A percentile compares a stretch with the other conserved stretches of the same genome.
These are phyloP conservation scores for Casuarina equisetifolia DNA, from an alignment of 306 rosid genomes.

Conservation along the genomic window DNA sequence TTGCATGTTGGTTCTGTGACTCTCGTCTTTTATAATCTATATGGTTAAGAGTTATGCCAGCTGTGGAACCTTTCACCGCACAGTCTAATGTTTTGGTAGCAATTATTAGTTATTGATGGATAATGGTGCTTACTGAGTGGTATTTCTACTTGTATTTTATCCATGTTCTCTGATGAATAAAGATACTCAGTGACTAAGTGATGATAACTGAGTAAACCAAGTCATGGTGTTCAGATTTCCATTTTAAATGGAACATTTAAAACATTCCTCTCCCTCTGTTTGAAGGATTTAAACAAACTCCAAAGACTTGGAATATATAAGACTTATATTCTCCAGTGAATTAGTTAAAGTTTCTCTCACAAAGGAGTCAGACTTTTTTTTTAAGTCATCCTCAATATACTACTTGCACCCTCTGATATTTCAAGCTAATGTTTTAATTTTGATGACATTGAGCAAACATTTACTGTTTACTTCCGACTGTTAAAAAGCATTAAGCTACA, in stretches of 20 bases:
- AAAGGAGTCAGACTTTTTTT: neutral
- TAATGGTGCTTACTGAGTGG: neutral
- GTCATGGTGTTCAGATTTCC: neutral
- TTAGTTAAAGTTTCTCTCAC: neutral
- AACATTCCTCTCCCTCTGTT: neutral
- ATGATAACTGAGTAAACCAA: no score
- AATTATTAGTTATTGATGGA: neutral
- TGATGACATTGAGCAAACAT: neutral
- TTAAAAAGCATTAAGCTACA: neutral
- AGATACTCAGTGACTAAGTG: no score
- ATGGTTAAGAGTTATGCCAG: no score
- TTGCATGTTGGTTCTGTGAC: neutral
- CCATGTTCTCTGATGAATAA: no score
- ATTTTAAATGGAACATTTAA: neutral
- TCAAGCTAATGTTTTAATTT: neutral
- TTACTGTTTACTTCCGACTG: neutral
- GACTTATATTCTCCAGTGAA: neutral
- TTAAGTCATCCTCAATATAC: neutral
- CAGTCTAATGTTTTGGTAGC: neutral
- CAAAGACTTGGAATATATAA: neutral
- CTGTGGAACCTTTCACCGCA: neutral
- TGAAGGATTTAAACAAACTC: neutral
- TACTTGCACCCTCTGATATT: neutral
- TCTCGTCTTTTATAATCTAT: no score
- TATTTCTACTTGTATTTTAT: no score